Percentiles rank a stretch among this genome's conserved stretches.
Conservation (phyloP, 352 stramenopile species). For the Globisporangium parvum region DNA sequence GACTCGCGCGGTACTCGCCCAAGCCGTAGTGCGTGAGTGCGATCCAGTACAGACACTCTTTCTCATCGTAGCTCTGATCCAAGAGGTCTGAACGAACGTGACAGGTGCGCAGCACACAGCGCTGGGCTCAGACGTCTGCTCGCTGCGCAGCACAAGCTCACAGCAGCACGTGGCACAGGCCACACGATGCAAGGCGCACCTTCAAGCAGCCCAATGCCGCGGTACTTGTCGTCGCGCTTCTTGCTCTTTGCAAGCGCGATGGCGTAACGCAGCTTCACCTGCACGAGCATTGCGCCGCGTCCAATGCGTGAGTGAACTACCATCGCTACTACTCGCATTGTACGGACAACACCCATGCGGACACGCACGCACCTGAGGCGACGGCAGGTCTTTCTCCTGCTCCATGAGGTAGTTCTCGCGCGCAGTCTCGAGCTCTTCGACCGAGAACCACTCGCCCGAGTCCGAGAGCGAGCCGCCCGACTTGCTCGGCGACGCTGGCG, state of each 20-base stretch:
- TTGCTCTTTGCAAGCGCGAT: conserved; percentile 68
- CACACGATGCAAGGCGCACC: conserved; percentile 17
- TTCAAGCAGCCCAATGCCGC: conserved; percentile 64
- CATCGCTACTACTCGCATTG: too few species aligned
- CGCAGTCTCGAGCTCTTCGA: conserved; percentile 59
- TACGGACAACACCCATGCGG: too few species aligned
- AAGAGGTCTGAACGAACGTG: conserved; percentile 68
- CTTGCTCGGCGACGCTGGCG: conserved; percentile 9
- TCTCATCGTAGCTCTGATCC: conserved; percentile 34
- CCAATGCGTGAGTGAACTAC: too few species aligned
- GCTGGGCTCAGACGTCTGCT: neutral
- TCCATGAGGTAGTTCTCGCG: conserved; percentile 73
- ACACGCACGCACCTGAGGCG: conserved; percentile 37
- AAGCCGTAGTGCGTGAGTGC: conserved; percentile 60
- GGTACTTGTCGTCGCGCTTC: conserved; percentile 77
- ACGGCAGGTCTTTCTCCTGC: conserved; percentile 69
- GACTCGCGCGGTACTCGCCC: conserved; percentile 63
- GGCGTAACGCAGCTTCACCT: conserved; percentile 73
- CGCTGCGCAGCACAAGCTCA: neutral
- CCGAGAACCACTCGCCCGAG: conserved; percentile 61
- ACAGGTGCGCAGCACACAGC: too few species aligned
- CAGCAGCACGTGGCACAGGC: neutral
- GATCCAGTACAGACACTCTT: conserved; percentile 80
- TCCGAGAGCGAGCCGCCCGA: conserved; percentile 5
- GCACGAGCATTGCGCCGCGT: too few species aligned